These are phyloP conservation scores for Mycena kentingensis DNA, from an alignment of 768 basidiomycete genomes.

Conservation along the genomic window DNA sequence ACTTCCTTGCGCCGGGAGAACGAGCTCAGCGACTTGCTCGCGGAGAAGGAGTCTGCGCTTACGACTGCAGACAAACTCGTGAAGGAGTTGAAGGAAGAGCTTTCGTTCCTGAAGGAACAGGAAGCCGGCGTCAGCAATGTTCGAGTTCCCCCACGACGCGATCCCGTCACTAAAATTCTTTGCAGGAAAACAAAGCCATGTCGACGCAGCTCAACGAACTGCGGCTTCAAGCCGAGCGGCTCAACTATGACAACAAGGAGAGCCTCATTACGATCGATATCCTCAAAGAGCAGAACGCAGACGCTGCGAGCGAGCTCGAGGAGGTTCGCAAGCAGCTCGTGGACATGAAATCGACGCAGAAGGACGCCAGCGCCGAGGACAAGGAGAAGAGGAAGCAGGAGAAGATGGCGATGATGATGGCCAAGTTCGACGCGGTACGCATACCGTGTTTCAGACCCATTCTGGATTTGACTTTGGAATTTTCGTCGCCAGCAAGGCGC, in stretches of 20 bases:
- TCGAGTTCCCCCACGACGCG: too few species aligned
- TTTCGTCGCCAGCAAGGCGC: constrained; percentile 69
- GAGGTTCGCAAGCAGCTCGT: constrained; percentile 80
- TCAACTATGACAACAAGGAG: constrained; percentile 97
- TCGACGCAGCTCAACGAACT: constrained; percentile 92
- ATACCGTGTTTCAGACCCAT: constrained; percentile 33
- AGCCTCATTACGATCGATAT: constrained; percentile 90
- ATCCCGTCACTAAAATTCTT: constrained; percentile 1
- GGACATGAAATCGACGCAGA: constrained; percentile 79
- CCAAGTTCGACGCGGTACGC: constrained; percentile 88
- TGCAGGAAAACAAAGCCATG: constrained; percentile 91
- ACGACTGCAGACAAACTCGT: constrained; percentile 81
- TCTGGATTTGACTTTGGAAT: constrained; percentile 10
- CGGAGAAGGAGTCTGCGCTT: constrained; percentile 87
- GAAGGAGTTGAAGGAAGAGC: constrained; percentile 85
- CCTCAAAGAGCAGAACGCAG: constrained; percentile 90
- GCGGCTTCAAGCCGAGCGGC: constrained; percentile 84
- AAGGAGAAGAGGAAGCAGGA: constrained; percentile 99
- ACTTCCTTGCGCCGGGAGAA: constrained; percentile 96
- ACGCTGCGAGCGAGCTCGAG: constrained; percentile 85
- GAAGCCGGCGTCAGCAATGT: constrained; percentile 79
- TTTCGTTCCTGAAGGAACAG: constrained; percentile 89
- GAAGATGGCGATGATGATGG: constrained; percentile 99
- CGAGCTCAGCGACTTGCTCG: constrained; percentile 89
- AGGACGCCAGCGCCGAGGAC: constrained; percentile 87